Evolutionary conservation across 345 rosid genomes (phyloP), one percentile per base, ranked within the genome.

Genomic region (Arabidopsis arenosa): DNA sequence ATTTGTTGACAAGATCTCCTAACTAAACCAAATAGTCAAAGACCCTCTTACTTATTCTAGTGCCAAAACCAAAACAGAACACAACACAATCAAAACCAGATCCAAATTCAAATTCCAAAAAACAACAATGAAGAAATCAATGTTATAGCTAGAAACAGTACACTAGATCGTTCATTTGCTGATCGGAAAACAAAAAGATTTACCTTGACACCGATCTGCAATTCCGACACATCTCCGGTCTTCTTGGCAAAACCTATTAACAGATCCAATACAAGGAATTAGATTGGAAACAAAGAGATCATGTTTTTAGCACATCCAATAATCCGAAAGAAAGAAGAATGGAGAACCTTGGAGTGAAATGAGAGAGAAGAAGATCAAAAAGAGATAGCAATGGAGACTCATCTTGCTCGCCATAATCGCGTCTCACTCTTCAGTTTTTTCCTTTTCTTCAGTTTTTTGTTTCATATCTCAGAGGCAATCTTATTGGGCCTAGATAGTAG

Each of bases 131-230:
- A 28, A 28, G 4, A 28, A 28, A 28, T 4, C 32, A 28, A 28
- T 28, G 4, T 28, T 28, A 28, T 28, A 51, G 59, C 59, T 37
- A 52, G 1, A 59, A 28, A 53, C 53, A 43, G 23, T 15, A 58
- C 7, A 72, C 10, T 0, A 28, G 26, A 47, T 47, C 41, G 28
- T 18, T 54, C 61, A 63, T 32, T 15, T 74, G 10, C n/a, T 30
- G 36, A 41, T 43, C 11, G 14, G 12, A 15, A 33, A 18, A 39
- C 12, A 3, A 9, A 28, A 7, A 14, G 21, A 4, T 60, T 47
- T 75, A 93, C 98, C 98, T 88, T 93, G 44, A 93, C 92, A 6
- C 98, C 98, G 87, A 93, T 89, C 84, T 93, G 98, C 26, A 93
- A 75, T 72, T 89, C 88, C 13, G 92, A 83, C n/a, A 93, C 97